A percentile compares a stretch with the other conserved stretches of the same genome.
Conservation (phyloP, 78 protist genomes). For the Isochrysis galbana region DNA sequence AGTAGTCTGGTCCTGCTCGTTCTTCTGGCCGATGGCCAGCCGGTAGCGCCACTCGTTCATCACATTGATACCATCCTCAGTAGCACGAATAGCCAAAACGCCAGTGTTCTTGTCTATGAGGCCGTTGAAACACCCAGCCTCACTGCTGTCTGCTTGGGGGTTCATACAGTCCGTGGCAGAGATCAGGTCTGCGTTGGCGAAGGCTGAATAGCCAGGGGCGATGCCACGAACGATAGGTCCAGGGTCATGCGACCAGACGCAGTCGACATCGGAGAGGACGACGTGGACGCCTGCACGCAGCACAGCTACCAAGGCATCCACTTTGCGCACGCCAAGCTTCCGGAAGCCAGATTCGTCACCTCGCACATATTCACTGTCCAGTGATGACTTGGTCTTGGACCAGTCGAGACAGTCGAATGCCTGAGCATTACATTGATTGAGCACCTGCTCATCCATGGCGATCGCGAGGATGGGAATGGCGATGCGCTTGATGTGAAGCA, state of each 20-base stretch:
- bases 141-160: background rate
- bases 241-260: background rate
- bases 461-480: background rate
- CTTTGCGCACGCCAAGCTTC: background rate
- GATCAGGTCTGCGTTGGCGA: background rate
- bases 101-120: background rate
- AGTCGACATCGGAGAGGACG: background rate
- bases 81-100: background rate
- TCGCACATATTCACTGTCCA: background rate
- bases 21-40: too few species aligned
- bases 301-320: background rate
- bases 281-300: background rate
- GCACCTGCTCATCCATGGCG: background rate
- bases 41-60: background rate
- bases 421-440: too few species aligned
- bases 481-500: background rate
- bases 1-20: background rate
- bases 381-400: background rate
- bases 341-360: background rate
- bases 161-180: background rate
- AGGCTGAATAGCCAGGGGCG: background rate
- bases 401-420: background rate
- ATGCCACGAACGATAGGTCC: background rate
- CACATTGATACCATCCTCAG: background rate
- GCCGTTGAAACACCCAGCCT: background rate